A percentile compares a stretch with the other conserved stretches of the same genome.
phyloP scores from a whole-genome alignment of 139 green algal species.

The Zygnema circumcarinatum region DNA sequence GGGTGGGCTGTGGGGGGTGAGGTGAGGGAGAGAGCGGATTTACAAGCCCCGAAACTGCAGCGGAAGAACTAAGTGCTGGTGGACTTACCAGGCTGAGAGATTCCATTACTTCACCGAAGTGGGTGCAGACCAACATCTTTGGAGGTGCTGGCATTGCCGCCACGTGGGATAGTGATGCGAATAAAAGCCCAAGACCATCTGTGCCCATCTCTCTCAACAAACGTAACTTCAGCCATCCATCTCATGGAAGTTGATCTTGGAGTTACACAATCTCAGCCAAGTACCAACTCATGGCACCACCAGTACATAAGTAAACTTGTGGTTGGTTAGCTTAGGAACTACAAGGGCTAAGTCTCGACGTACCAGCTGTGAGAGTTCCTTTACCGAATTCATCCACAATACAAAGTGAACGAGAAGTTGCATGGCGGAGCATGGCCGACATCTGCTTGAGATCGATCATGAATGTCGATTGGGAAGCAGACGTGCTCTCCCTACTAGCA shows the following conservation, averaged over 20 bases:
- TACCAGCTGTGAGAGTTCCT: conserved; percentile 78
- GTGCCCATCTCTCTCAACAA: too few relatives aligned
- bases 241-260: not conserved
- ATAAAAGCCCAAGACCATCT: conserved; percentile 57
- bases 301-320: not conserved
- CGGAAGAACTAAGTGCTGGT: too few relatives aligned
- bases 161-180: conserved; percentile 23
- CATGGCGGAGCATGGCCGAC: conserved; percentile 74
- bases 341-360: not conserved
- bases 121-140: conserved; percentile 56
- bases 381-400: conserved; percentile 97
- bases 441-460: conserved; percentile 83
- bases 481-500: conserved; percentile 61
- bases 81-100: conserved; percentile 13
- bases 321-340: not conserved
- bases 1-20: too few relatives aligned
- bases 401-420: conserved; percentile 78
- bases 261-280: not conserved
- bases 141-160: conserved; percentile 3
- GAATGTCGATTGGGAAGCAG: conserved; percentile 72
- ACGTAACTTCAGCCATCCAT: not conserved
- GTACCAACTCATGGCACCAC: not conserved
- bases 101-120: conserved; percentile 53
- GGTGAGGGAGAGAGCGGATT: too few relatives aligned
- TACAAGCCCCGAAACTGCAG: too few relatives aligned